Conservation (phyloP, 2,329 filamentous ascomycete species). For the Fusarium verrucosum region DNA sequence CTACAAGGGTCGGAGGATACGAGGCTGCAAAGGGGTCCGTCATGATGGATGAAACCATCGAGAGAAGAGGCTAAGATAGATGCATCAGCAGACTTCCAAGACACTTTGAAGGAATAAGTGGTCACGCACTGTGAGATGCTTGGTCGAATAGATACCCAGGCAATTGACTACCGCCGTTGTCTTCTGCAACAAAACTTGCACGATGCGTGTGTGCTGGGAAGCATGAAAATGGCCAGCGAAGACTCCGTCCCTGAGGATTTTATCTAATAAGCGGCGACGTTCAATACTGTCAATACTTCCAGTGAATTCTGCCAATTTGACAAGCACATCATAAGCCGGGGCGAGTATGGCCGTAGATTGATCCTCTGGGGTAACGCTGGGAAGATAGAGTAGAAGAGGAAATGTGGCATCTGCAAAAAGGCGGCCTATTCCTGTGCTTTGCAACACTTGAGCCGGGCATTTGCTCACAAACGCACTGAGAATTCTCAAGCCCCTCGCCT, state of each 20-base stretch:
- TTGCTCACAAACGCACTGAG: conserved; percentile 64
- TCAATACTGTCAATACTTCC: conserved; percentile 37
- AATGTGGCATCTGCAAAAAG: conserved; percentile 76
- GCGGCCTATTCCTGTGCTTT: conserved; percentile 69
- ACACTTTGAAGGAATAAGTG: background rate
- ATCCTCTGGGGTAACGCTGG: conserved; percentile 76
- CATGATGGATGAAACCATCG: conserved; percentile 71
- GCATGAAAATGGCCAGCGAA: conserved; percentile 66
- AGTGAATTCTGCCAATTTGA: conserved; percentile 59
- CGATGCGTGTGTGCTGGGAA: conserved; percentile 65
- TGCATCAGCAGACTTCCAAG: conserved; percentile 14
- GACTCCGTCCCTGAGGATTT: conserved; percentile 64
- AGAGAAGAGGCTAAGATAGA: conserved; percentile 67
- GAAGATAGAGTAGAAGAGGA: conserved; percentile 79
- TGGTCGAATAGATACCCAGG: conserved; percentile 70
- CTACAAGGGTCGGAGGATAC: conserved; percentile 62
- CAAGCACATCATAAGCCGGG: conserved; percentile 72
- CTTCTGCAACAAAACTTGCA: conserved; percentile 64
- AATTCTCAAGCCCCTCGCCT: conserved; percentile 64
- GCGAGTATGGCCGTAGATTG: conserved; percentile 73
- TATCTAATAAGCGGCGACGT: conserved; percentile 59
- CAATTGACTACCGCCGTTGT: conserved; percentile 60
- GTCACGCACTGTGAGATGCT: conserved; percentile 69
- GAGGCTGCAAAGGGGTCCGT: conserved; percentile 73
- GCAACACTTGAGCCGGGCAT: conserved; percentile 63